phyloP scores from a whole-genome alignment of 352 stramenopile species.

The Pythium diclinum region DNA sequence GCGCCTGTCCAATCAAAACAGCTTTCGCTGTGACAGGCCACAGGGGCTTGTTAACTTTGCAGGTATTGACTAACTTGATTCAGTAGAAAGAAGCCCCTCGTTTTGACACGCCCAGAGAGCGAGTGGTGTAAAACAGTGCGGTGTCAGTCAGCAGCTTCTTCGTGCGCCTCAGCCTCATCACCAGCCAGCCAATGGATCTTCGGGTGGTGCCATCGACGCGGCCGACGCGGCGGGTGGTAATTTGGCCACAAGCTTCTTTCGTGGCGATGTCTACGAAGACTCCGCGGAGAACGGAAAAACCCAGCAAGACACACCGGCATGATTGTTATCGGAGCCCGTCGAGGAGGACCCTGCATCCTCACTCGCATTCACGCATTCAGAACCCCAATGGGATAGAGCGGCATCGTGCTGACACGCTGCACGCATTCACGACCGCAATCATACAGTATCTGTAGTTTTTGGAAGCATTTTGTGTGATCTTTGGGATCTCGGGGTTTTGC shows the following conservation, averaged over 20 bases:
- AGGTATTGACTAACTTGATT: neutral
- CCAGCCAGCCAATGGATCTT: neutral
- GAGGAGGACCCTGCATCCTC: neutral
- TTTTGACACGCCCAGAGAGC: neutral
- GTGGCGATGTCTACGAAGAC: neutral
- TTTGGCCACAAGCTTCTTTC: neutral
- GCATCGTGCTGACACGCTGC: neutral
- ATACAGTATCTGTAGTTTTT: neutral
- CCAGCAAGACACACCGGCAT: neutral
- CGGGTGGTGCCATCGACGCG: neutral
- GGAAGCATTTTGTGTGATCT: too few relatives aligned
- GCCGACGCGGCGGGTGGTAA: slow-evolving; percentile 10
- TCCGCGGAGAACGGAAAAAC: neutral
- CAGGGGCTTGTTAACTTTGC: neutral
- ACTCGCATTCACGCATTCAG: neutral
- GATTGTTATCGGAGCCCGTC: neutral
- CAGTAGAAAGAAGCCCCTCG: neutral
- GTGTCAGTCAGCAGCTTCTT: neutral
- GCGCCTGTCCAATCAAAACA: neutral
- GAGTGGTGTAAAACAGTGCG: neutral
- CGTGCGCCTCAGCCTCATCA: neutral
- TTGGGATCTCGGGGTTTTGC: neutral
- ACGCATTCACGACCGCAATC: neutral
- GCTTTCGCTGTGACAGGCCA: neutral
- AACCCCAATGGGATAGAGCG: neutral